Evolutionary conservation across 2,329 filamentous ascomycete species (phyloP).

Genomic region (Fusarium sp.): DNA sequence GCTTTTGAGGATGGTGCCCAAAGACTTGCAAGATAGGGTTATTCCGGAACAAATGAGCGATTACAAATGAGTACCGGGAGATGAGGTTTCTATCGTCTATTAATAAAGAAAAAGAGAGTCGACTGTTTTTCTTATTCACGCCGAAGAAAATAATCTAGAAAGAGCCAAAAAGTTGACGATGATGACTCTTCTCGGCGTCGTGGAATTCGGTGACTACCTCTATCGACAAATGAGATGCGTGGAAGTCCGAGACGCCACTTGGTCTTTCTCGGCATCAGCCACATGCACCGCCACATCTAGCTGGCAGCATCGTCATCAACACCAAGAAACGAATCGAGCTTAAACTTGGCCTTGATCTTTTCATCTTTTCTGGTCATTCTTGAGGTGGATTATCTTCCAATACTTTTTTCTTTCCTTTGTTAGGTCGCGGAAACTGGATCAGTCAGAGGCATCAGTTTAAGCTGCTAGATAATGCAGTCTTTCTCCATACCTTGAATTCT

Average conservation of each 20-base stretch:
- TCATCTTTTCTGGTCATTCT: background rate
- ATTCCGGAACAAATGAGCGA: slow-evolving; percentile 5
- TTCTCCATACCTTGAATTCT: slow-evolving; percentile 7
- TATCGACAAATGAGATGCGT: slow-evolving; percentile 24
- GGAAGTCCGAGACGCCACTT: slow-evolving; percentile 23
- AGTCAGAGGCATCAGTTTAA: background rate
- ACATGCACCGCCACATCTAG: slow-evolving; percentile 19
- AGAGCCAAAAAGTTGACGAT: slow-evolving; percentile 1
- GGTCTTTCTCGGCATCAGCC: slow-evolving; percentile 2
- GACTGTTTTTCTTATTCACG: background rate
- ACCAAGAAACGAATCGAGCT: slow-evolving; percentile 12
- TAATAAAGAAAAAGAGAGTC: background rate
- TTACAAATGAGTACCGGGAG: background rate
- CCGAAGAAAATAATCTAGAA: background rate
- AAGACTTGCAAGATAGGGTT: slow-evolving; percentile 12
- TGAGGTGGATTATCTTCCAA: background rate
- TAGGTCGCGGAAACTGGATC: background rate
- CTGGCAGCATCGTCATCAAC: slow-evolving; percentile 21
- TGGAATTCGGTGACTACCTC: slow-evolving; percentile 23
- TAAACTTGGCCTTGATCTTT: slow-evolving; percentile 11
- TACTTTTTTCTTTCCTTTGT: background rate
- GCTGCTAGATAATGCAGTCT: slow-evolving; percentile 21
- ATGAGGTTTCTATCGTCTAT: background rate
- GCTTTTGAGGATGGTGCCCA: slow-evolving; percentile 22
- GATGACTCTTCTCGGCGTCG: slow-evolving; percentile 40